Base-by-base conservation (phyloP, 106 monocot genomes). In the Acorus gramineus region DNA sequence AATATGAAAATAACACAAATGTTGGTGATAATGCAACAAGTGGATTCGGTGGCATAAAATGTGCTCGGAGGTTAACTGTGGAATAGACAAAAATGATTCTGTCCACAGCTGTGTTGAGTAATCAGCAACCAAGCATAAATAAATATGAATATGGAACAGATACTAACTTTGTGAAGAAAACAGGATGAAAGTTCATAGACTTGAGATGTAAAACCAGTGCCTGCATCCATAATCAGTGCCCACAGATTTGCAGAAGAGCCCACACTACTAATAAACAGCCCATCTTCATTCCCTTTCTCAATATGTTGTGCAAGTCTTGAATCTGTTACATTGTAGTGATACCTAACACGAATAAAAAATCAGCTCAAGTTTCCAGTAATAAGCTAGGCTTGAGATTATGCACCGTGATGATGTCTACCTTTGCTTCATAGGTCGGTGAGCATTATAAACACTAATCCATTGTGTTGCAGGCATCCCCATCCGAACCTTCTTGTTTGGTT, bases 171-270 rank as follows among this genome's bases (percentile, higher is more conserved):
- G 72, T 87, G 86, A 62, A 95, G 87, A 76, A 95, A 95, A 64
- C 69, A 61, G 69, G 77, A 76, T 43, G 95, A 90, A 3, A 95
- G 78, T 60, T 87, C 84, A 74, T 95, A 87, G 67, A 90, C 90
- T 84, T 95, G 95, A 56, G 78, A 69, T 56, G 74, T 82, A 63
- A 90, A 95, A 59, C 85, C 90, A 53, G 95, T 95, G 57, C 95
- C 95, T 52, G 90, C 95, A 83, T 95, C 95, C 95, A 95, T 95
- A 61, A 95, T 95, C 12, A 95, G 64, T 6, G 90, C 90, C 95
- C 95, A 95, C 5, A 95, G 74, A 83, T 95, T 82, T 47, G 82
- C 11, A 73, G 80, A 80, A 46, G 90, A 90, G 61, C 84, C 79
- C 60, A 95, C 82, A 69, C 90, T 81, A 67, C 95, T 95, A 50